Evolutionary conservation across 2,329 filamentous ascomycete species (phyloP), one percentile per base, ranked within the genome.

Genomic region (Orbilia blumenaviensis): DNA sequence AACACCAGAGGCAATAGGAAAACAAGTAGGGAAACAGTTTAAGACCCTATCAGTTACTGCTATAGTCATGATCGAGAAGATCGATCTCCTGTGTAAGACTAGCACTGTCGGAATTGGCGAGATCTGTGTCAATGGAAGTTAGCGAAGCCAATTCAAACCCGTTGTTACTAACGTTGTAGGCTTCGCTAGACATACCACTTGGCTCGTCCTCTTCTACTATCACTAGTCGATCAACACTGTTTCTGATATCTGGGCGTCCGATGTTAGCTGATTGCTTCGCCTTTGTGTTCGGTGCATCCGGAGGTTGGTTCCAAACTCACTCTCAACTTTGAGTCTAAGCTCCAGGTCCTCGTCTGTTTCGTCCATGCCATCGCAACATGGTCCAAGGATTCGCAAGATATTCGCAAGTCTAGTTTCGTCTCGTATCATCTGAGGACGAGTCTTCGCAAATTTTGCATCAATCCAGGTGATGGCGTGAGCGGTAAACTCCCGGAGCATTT

Each of bases 191-290:
- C 72, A 46, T 72, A 77, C 73, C 73, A 58, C 61, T 68, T 46
- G 73, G 73, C 61, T 77, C 73, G 34, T 77, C 73, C 34, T 77
- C 73, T 46, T 71, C 73, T 14, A 77, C 62, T 41, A 77, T 62
- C 16, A 76, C 72, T 18, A 76, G 29, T 54, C 64, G 72, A 44
- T 76, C 72, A 21, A 76, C 64, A 32, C 72, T 76, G 46, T 76
- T 66, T 34, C 64, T 68, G 72, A 76, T 76, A 64, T 76, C 72
- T 76, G 12, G 3, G 8, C 0, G 9, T 9, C 12, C 21, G 18
- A 3, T 6, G 29, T 75, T 60, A 75, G 58, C n/a, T 36, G n/a
- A 23, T 9, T 12, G 6, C 1, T 25, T 6, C 29, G 1, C 4
- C 5, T 7, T 56, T 14, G 44, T 6, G 8, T 52, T 27, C 16